A percentile compares a stretch with the other conserved stretches of the same genome.
Conservation (phyloP, 1,284 basidiomycete genomes). For the Anthracocystis setariae region DNA sequence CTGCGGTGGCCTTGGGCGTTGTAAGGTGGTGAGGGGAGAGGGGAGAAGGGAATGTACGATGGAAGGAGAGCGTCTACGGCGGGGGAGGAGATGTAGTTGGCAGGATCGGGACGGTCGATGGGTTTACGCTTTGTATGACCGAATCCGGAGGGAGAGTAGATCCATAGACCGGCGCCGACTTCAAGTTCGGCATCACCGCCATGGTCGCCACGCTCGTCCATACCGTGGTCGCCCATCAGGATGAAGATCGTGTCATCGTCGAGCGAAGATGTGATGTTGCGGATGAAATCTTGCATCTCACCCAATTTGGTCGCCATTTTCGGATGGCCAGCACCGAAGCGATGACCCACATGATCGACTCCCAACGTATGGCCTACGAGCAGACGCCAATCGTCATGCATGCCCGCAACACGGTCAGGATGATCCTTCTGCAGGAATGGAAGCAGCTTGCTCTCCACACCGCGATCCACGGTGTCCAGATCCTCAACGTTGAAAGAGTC, state of each 20-base stretch:
- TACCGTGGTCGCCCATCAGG: slow-evolving; percentile 95
- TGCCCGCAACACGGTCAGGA: slow-evolving; percentile 12
- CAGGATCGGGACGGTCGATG: slow-evolving; percentile 6
- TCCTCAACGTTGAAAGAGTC: slow-evolving; percentile 99
- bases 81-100: slow-evolving; percentile 19
- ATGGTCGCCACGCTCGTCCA: slow-evolving; percentile 94
- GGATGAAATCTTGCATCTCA: slow-evolving; percentile 70
- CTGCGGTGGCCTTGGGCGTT: slow-evolving; percentile 71
- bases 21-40: slow-evolving; percentile 53
- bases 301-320: slow-evolving; percentile 84
- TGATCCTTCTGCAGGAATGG: slow-evolving; percentile 75
- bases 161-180: slow-evolving; percentile 86
- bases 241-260: slow-evolving; percentile 75
- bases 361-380: slow-evolving; percentile 95
- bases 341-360: slow-evolving; percentile 95
- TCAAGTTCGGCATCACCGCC: slow-evolving; percentile 90
- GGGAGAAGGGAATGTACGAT: slow-evolving; percentile 45
- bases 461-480: slow-evolving; percentile 91
- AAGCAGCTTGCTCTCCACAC: slow-evolving; percentile 84
- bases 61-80: slow-evolving; percentile 17
- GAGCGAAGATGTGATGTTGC: slow-evolving; percentile 42
- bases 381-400: slow-evolving; percentile 75
- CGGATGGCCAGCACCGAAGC: slow-evolving; percentile 87
- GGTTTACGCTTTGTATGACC: slow-evolving; percentile 6
- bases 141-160: slow-evolving; percentile 72